Percentiles rank a stretch among this genome's conserved stretches.
Conservation (phyloP, 2,329 filamentous ascomycete species). For the Ceratocystis variospora region DNA sequence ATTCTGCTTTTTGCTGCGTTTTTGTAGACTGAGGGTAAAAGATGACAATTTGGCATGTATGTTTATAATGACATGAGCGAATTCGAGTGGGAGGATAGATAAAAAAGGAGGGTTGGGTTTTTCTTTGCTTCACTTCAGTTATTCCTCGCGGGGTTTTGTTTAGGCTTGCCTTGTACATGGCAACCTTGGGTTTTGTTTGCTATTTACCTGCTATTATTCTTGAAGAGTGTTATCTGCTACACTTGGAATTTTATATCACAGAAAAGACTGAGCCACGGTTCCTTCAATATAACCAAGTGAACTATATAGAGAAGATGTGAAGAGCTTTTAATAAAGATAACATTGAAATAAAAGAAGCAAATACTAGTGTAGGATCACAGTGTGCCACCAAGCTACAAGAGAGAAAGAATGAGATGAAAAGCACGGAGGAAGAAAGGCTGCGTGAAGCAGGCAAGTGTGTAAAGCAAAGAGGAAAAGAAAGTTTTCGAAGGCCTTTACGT, state of each 20-base stretch:
- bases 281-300: no score
- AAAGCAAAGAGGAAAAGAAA: conserved; percentile 45
- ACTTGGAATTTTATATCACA: neutral
- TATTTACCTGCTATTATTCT: neutral
- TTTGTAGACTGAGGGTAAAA: neutral
- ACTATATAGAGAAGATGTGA: no score
- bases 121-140: neutral
- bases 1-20: neutral
- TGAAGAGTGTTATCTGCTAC: neutral
- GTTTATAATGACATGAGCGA: neutral
- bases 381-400: no score
- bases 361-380: no score
- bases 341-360: no score
- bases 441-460: no score
- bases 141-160: conserved; percentile 15
- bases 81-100: neutral
- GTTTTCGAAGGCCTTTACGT: conserved; percentile 32
- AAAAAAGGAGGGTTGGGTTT: neutral
- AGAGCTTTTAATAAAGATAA: no score
- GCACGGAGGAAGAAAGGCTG: no score
- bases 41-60: neutral
- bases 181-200: conserved; percentile 4
- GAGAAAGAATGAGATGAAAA: no score
- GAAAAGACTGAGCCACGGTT: no score
- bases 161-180: neutral